A percentile compares a stretch with the other conserved stretches of the same genome.
Evolutionary conservation across 192 early-diverging fungal genomes (phyloP).

Genomic region (Coemansia sp.): DNA sequence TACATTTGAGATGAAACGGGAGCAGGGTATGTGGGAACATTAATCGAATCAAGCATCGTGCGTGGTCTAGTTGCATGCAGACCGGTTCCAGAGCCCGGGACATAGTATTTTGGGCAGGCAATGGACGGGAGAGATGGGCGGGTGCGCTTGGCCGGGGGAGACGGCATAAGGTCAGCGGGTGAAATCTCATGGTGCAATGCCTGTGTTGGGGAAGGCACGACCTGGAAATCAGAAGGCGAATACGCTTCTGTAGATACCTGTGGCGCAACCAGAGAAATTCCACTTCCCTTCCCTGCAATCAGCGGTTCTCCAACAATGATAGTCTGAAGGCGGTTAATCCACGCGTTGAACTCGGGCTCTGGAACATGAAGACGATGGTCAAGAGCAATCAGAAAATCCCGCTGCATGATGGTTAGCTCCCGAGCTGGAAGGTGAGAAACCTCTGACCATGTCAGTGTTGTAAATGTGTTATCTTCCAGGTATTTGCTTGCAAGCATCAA

Average conservation of each 20-base stretch:
- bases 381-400: conserved; percentile 78
- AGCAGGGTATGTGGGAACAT: conserved; percentile 20
- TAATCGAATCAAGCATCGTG: conserved; percentile 23
- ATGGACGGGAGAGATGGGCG: conserved; percentile 19
- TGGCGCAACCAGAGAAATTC: conserved; percentile 13
- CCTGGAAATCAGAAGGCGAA: conserved; percentile 40
- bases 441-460: conserved; percentile 87
- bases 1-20: conserved; percentile 20
- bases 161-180: conserved; percentile 20
- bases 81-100: conserved; percentile 10
- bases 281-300: conserved; percentile 10
- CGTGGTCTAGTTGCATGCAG: conserved; percentile 4
- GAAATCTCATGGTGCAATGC: conserved; percentile 27
- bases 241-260: conserved; percentile 14
- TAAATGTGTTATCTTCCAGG: conserved; percentile 87
- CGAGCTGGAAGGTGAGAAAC: conserved; percentile 76
- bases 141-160: conserved; percentile 50
- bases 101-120: conserved; percentile 9
- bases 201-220: conserved; percentile 43
- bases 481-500: conserved; percentile 86
- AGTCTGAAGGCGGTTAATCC: conserved; percentile 57
- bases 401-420: conserved; percentile 86
- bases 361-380: conserved; percentile 73
- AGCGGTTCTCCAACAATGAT: conserved; percentile 27
- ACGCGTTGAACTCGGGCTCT: conserved; percentile 68